Conservation (phyloP, 305 asterid species). For the Fraxinus sp. region DNA sequence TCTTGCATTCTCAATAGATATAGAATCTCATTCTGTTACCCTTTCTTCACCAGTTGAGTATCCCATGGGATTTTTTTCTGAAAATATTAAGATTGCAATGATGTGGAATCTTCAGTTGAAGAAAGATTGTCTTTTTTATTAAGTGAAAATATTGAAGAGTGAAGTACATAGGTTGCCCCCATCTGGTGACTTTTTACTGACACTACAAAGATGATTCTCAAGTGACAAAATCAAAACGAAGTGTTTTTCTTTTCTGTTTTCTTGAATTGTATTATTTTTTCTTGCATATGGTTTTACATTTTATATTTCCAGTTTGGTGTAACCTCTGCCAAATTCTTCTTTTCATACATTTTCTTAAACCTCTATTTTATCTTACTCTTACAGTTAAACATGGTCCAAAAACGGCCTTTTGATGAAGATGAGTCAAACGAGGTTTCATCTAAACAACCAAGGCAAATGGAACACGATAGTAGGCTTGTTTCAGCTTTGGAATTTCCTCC, state of each 20-base stretch:
- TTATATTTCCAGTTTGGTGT: not conserved
- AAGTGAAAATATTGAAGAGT: not conserved
- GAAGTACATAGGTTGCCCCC: not conserved
- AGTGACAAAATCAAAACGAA: too few species aligned
- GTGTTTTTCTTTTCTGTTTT: not conserved
- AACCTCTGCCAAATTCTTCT: not conserved
- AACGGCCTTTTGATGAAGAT: slow-evolving; percentile 23
- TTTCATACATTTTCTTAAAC: not conserved
- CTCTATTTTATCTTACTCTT: not conserved
- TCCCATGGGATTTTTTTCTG: not conserved
- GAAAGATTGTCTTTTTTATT: not conserved
- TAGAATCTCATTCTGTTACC: not conserved
- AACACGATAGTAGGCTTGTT: slow-evolving; percentile 2
- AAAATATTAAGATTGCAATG: not conserved
- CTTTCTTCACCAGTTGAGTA: not conserved
- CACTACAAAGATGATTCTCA: not conserved
- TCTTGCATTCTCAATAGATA: not conserved
- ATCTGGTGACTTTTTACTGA: not conserved
- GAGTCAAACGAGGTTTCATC: slow-evolving; percentile 20
- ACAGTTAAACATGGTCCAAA: slow-evolving; percentile 26
- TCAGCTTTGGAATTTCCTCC: slow-evolving; percentile 24
- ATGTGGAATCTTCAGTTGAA: not conserved
- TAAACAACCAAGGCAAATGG: slow-evolving; percentile 27
- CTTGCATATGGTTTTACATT: not conserved
- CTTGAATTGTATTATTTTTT: not conserved